Evolutionary conservation across 495 filamentous ascomycete genomes (phyloP), one percentile per base, ranked within the genome.

Genomic region (Neurospora intermedia): DNA sequence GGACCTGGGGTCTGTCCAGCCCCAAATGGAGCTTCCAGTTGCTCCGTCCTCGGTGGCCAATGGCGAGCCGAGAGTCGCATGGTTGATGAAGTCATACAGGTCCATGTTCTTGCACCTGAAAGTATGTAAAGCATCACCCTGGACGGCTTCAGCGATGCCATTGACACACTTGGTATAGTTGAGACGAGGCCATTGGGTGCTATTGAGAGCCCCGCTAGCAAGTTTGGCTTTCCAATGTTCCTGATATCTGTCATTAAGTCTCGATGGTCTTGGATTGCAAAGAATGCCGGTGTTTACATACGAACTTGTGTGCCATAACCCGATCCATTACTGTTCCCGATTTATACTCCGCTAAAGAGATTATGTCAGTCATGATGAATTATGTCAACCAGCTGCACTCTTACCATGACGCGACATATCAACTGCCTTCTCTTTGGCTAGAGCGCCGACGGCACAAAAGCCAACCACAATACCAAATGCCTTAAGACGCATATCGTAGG

Each of bases 101-200:
- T 88, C 85, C 62, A 88, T 78, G 73, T 84, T 84, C 66, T 79
- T 84, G 77, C 86, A 88, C 71, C 81, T 79, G 79, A 86, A 87
- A 5, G 78, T 81, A 71, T 84, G 79, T 27, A 78, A 77, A 48
- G 80, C 76, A 78, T 86, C 80, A 35, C 81, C 81, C 10, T 73
- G 70, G n/a, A 78, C 76, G 40, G 81, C 78, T 23, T 70, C 78
- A 1, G 83, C 85, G n/a, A 82, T 71, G 1, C 86, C 86, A 71
- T 88, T 79, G n/a, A 76, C 75, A 75, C 86, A 87, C 16, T 71
- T 59, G 70, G 70, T 62, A 27, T 71, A 71, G 20, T 46, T 46
- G 42, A 71, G 42, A 8, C 70, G 40, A 20, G 70, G 70, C 70
- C 70, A 71, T 27, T 71, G 70, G n/a, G 70, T 46, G 5, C 42